Evolutionary conservation across 495 filamentous ascomycete species (phyloP).

Genomic region (Penicillium robsamsonii): DNA sequence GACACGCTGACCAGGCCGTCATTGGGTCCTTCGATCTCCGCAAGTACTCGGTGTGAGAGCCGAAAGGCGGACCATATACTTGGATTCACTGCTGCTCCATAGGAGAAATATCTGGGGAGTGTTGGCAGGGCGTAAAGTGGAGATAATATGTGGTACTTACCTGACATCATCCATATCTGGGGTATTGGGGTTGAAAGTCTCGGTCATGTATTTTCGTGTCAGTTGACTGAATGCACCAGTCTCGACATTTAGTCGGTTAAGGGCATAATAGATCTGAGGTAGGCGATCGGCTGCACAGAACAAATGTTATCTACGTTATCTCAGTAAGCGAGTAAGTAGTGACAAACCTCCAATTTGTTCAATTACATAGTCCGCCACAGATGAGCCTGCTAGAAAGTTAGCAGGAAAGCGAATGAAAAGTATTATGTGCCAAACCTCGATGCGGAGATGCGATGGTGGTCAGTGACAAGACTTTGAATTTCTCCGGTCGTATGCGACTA

Average conservation of each 20-base stretch:
- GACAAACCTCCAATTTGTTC: slow-evolving; percentile 58
- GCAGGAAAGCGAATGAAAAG: slow-evolving; percentile 3
- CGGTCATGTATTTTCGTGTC: slow-evolving; percentile 75
- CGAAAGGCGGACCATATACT: slow-evolving; percentile 72
- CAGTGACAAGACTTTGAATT: slow-evolving; percentile 72
- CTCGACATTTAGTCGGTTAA: slow-evolving; percentile 66
- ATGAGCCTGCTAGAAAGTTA: slow-evolving; percentile 49
- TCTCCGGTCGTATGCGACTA: slow-evolving; percentile 65
- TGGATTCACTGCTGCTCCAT: slow-evolving; percentile 73
- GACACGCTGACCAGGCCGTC: slow-evolving; percentile 89
- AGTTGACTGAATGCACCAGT: slow-evolving; percentile 84
- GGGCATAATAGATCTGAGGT: slow-evolving; percentile 65
- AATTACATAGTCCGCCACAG: slow-evolving; percentile 83
- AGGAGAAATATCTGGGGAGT: slow-evolving; percentile 72
- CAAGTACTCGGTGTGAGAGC: slow-evolving; percentile 67
- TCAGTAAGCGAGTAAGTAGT: not conserved
- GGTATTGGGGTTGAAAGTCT: slow-evolving; percentile 77
- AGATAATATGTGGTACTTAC: slow-evolving; percentile 29
- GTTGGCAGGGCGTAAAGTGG: not conserved
- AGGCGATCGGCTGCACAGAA: slow-evolving; percentile 46
- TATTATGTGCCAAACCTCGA: slow-evolving; percentile 50
- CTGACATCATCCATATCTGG: slow-evolving; percentile 71
- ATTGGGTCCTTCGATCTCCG: slow-evolving; percentile 73
- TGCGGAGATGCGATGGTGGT: slow-evolving; percentile 91
- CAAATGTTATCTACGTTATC: not conserved